Evolutionary conservation across 306 rosid genomes (phyloP).

Genomic region (Pterocarpus santalinus): DNA sequence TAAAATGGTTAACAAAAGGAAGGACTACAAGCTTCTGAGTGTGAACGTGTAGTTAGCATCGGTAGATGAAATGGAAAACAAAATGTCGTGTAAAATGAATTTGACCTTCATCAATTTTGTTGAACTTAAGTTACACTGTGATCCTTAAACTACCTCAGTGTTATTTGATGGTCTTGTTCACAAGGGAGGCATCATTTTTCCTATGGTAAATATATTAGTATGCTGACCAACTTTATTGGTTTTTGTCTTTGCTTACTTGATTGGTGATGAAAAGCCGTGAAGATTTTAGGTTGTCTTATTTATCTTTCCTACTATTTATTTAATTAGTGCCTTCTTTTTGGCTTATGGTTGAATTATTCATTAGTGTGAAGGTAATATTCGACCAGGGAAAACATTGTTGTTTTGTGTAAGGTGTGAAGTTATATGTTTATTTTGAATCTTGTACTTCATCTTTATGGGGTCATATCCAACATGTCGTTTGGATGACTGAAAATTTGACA

Average conservation of each 20-base stretch:
- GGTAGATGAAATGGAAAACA: conserved; percentile 3
- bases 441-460: not conserved
- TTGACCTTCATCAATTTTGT: not conserved
- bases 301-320: not conserved
- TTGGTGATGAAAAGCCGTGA: not conserved
- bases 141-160: not conserved
- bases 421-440: conserved; percentile 15
- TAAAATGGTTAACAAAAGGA: not conserved
- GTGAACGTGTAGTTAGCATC: not conserved
- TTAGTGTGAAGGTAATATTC: not conserved
- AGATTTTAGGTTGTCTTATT: conserved; percentile 1
- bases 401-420: not conserved
- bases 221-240: not conserved
- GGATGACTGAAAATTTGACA: not conserved
- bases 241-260: not conserved
- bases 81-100: not conserved
- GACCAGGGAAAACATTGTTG: not conserved
- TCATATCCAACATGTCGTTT: not conserved
- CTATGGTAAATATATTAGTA: not conserved
- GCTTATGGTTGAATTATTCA: not conserved
- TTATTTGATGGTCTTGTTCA: not conserved
- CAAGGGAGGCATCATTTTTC: not conserved
- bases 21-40: conserved; percentile 10
- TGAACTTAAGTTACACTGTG: not conserved
- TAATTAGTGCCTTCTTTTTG: not conserved